Base-by-base conservation (phyloP, 2,329 filamentous ascomycete genomes). In the Akanthomyces dipterigenus region DNA sequence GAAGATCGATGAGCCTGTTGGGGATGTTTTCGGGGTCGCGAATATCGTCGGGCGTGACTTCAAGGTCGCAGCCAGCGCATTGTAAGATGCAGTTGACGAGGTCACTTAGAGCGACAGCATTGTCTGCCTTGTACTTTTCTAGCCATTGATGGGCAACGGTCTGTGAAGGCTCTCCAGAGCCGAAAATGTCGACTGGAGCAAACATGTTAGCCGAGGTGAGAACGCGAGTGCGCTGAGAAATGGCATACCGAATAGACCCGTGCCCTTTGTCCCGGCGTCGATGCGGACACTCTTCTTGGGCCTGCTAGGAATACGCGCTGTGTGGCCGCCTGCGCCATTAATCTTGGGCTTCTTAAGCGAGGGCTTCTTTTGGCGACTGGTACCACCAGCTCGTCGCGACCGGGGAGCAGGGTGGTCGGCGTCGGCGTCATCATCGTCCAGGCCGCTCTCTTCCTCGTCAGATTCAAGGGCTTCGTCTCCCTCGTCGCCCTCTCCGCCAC, bases 1-100 rank as follows among this genome's bases (percentile, higher is more conserved):
- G 91, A n/a, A 99, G 80, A 68, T 98, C 93, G 24, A 83, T 80
- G 50, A 99, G 78, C 70, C 87, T 87, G 69, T 86, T 87, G 20
- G 90, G 85, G 53, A 88, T 90, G 70, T 95, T 92, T 71, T 99
- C 95, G 8, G 91, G 86, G 71, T 99, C 93, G 66, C 88, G 86
- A 65, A 97, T 90, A 71, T 98, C 92, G 70, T 95, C 87, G 43
- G 85, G 83, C 11, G 88, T 89, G 60, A 99, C 85, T 66, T 89
- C 83, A 59, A 90, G 80, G 60, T 91, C 85, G 72, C 93, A 96
- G 34, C 95, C 95, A 20, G 93, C 86, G 64, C 90, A 83, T 68
- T 84, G 82, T 42, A 89, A 74, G 40, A 88, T 81, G 65, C 86
- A 87, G 73, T 88, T 89, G 67, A 89, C 81, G 60, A 89, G 75